Evolutionary conservation across 495 filamentous ascomycete species (phyloP).

Genomic region (Aspergillus nidulans): DNA sequence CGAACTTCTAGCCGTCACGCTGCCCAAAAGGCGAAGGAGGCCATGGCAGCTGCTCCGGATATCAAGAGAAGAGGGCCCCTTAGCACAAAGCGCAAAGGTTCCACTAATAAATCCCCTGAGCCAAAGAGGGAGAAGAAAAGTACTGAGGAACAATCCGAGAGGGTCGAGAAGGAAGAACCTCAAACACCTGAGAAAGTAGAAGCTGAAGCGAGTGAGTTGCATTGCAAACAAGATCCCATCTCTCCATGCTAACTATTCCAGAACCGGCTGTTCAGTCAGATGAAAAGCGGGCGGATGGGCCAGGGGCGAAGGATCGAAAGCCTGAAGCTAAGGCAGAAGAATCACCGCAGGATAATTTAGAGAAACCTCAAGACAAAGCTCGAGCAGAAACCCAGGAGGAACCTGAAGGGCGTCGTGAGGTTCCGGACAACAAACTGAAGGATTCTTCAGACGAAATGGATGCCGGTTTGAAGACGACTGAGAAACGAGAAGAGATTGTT

Average conservation of each 20-base stretch:
- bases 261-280: not conserved
- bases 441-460: conserved; percentile 13
- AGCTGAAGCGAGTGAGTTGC: not conserved
- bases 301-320: conserved; percentile 29
- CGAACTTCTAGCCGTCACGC: conserved; percentile 42
- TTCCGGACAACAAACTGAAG: conserved; percentile 12
- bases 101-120: conserved; percentile 19
- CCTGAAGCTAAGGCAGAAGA: conserved; percentile 31
- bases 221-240: not conserved
- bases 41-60: conserved; percentile 29
- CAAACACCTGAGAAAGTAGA: not conserved
- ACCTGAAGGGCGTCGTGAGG: conserved; percentile 1
- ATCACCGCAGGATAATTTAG: not conserved
- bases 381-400: not conserved
- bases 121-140: conserved; percentile 35
- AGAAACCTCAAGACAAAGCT: not conserved
- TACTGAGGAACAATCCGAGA: not conserved
- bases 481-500: conserved; percentile 49
- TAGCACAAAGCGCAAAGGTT: conserved; percentile 35
- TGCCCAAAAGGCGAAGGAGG: conserved; percentile 44
- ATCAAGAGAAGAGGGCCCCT: conserved; percentile 18
- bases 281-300: conserved; percentile 16
- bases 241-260: not conserved
- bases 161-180: not conserved
- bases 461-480: conserved; percentile 29